Conservation (phyloP, 108 stramenopile species). For the Fistulifera pelliculosa region DNA sequence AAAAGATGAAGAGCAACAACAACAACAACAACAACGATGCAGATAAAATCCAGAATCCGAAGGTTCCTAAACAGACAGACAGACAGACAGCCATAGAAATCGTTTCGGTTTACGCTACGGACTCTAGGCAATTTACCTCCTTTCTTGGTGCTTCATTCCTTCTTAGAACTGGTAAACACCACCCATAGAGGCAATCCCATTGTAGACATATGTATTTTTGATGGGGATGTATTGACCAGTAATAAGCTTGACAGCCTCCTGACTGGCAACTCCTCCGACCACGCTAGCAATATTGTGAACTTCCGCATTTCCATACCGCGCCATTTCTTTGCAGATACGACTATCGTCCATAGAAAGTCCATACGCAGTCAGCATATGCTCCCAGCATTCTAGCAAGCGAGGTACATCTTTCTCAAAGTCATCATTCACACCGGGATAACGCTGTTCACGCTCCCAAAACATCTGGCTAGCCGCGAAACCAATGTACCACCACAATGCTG, state of each 20-base stretch:
- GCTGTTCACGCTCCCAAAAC: slow-evolving; percentile 49
- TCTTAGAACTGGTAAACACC: slow-evolving; percentile 68
- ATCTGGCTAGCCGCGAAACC: slow-evolving; percentile 69
- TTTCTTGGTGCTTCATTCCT: too few species aligned
- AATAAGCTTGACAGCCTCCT: slow-evolving; percentile 94
- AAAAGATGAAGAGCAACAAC: too few species aligned
- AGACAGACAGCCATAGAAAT: too few species aligned
- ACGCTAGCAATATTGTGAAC: slow-evolving; percentile 83
- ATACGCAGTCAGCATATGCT: slow-evolving; percentile 28
- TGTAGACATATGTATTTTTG: slow-evolving; percentile 88
- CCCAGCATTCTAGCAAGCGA: slow-evolving; percentile 34
- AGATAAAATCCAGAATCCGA: too few species aligned
- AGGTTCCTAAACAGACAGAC: too few species aligned
- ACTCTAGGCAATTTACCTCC: too few species aligned
- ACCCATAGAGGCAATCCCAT: slow-evolving; percentile 88
- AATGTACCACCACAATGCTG: slow-evolving; percentile 76
- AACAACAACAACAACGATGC: too few species aligned
- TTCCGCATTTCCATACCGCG: slow-evolving; percentile 83
- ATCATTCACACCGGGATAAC: slow-evolving; percentile 67
- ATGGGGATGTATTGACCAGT: slow-evolving; percentile 88
- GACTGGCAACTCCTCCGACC: slow-evolving; percentile 88
- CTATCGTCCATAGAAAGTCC: slow-evolving; percentile 29
- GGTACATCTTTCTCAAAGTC: slow-evolving; percentile 44
- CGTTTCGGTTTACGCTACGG: too few species aligned
- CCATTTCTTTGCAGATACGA: slow-evolving; percentile 54